Base-by-base conservation (phyloP, 164 flowering plant species). In the Brasenia schreberi region DNA sequence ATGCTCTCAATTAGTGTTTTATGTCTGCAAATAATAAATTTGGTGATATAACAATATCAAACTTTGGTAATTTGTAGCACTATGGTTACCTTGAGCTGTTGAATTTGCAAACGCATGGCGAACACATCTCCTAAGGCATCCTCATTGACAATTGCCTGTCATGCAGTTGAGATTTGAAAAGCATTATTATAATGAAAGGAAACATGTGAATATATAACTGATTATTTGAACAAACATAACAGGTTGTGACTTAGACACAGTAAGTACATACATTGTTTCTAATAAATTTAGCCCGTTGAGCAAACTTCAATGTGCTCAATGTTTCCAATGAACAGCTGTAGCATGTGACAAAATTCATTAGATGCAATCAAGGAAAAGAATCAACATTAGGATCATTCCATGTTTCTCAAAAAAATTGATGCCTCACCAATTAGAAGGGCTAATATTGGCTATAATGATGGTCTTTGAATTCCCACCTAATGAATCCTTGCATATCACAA, bases 241-340 rank as follows among this genome's bases (percentile, higher is more conserved):
- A 45, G 12, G 12, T 45, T 45, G 53, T 60, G n/a, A 60, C n/a
- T 60, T 42, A 45, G 44, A 5, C 23, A 2, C 64, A 67, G 14
- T 68, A 72, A 11, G 23, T 7, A 69, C 92, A 60, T 85, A 95
- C 99, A 84, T 95, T 90, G 77, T 95, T 95, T 73, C 87, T 90
- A n/a, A 95, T 88, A 59, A 85, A 88, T 72, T 95, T 95, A 53
- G 99, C 99, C 61, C 99, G 96, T 65, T 95, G 97, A n/a, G 99
- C 99, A 83, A 95, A 95, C 79, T 95, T 95, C 74, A 95, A 72
- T 10, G 99, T 95, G 86, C 98, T 88, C 65, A 92, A 67, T 9
- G 99, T 95, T 84, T 95, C 99, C 78, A 86, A 65, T 17, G 99
- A 86, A 78, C 90, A 87, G 72, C 99, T 94, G 93, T 79, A 79